Evolutionary conservation across 116 monocot species (phyloP).

Genomic region (Iris pallida): DNA sequence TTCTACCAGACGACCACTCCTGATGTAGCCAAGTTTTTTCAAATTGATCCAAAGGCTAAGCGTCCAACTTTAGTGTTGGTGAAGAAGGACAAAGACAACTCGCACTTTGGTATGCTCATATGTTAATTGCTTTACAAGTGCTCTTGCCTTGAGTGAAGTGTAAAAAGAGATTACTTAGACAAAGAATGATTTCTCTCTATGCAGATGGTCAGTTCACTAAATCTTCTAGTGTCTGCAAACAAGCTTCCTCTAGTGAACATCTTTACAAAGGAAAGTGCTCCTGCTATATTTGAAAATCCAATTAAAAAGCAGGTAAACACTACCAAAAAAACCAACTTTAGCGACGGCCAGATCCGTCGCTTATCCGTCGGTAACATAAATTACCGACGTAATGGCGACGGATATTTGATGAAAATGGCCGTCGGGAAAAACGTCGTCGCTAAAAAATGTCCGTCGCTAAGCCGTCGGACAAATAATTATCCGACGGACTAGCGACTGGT

Average conservation of each 20-base stretch:
- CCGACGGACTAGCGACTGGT: too few species aligned
- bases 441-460: too few species aligned
- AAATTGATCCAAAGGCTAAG: slow-evolving; percentile 69
- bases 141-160: neutral
- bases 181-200: slow-evolving; percentile 9
- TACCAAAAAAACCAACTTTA: too few species aligned
- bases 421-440: too few species aligned
- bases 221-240: slow-evolving; percentile 70
- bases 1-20: slow-evolving; percentile 81
- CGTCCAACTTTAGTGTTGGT: slow-evolving; percentile 73
- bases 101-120: slow-evolving; percentile 55
- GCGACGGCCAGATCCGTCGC: too few species aligned
- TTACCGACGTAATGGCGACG: too few species aligned
- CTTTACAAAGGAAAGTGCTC: slow-evolving; percentile 71
- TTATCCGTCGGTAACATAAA: too few species aligned
- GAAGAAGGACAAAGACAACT: slow-evolving; percentile 76
- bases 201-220: slow-evolving; percentile 77
- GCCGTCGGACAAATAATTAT: too few species aligned
- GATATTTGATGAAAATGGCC: too few species aligned
- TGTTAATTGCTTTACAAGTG: neutral
- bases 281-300: slow-evolving; percentile 73
- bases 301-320: slow-evolving; percentile 89
- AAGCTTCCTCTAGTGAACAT: slow-evolving; percentile 76
- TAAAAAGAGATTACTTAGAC: neutral
- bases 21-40: slow-evolving; percentile 86